These are phyloP conservation scores for Gleditsia sinensis DNA, from an alignment of 306 rosid species.

Conservation along the genomic window DNA sequence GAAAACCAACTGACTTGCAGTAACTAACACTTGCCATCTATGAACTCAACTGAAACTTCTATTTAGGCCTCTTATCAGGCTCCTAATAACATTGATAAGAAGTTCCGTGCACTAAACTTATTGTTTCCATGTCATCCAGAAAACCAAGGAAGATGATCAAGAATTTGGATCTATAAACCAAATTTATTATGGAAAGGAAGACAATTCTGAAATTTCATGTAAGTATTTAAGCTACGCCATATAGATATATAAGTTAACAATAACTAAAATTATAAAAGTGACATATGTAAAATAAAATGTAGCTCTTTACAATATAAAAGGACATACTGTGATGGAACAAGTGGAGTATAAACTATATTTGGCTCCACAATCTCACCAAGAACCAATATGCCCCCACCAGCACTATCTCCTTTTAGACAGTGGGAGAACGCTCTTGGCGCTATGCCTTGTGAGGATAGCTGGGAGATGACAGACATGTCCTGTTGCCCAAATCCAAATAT, in stretches of 20 bases:
- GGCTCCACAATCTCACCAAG: slow-evolving; percentile 93
- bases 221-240: background rate
- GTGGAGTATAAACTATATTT: slow-evolving; percentile 81
- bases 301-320: slow-evolving; percentile 9
- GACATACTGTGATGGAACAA: slow-evolving; percentile 89
- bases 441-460: slow-evolving; percentile 82
- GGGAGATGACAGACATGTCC: slow-evolving; percentile 81
- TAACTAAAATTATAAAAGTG: background rate
- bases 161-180: background rate
- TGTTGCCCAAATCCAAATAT: slow-evolving; percentile 97
- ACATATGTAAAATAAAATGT: background rate
- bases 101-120: background rate
- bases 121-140: background rate
- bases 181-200: background rate
- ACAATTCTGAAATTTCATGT: background rate
- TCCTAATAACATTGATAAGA: background rate
- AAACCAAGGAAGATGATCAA: background rate
- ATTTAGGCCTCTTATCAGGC: background rate
- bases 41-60: background rate
- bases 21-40: slow-evolving; percentile 16
- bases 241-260: background rate
- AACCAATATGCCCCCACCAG: slow-evolving; percentile 93
- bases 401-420: slow-evolving; percentile 86
- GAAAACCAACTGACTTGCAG: background rate
- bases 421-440: slow-evolving; percentile 92